These are phyloP conservation scores for Blastocystis sp. DNA, from an alignment of 352 stramenopile species.

Conservation along the genomic window DNA sequence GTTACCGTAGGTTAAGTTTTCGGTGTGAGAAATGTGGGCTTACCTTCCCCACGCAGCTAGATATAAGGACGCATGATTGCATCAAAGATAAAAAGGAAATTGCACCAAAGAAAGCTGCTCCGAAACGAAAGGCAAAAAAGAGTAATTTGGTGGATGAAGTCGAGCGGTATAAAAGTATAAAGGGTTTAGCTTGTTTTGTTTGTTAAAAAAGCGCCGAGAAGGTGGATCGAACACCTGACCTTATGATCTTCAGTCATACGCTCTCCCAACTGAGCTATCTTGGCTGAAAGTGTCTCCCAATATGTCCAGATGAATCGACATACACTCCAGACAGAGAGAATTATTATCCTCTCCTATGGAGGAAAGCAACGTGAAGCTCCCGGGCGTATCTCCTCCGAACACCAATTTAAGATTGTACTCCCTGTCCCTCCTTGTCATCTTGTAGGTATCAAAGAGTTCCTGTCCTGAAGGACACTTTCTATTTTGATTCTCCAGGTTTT, in stretches of 20 bases:
- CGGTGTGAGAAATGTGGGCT: background rate
- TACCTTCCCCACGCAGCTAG: background rate
- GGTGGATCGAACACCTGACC: slow-evolving; percentile 52
- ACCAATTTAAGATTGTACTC: too few relatives aligned
- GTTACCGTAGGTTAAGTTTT: background rate
- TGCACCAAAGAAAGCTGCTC: background rate
- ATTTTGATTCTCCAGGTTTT: background rate
- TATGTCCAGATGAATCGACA: too few relatives aligned
- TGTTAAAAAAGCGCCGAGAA: slow-evolving; percentile 50
- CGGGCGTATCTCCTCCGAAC: too few relatives aligned
- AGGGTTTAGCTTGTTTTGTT: background rate
- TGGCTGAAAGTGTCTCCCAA: background rate
- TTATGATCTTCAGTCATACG: slow-evolving; percentile 58
- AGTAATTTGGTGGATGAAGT: background rate
- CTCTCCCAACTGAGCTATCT: slow-evolving; percentile 55
- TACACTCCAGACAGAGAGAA: too few relatives aligned
- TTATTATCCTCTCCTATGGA: too few relatives aligned
- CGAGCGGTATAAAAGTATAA: background rate
- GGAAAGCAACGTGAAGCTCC: too few relatives aligned
- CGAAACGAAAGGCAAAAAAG: background rate
- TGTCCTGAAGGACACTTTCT: background rate
- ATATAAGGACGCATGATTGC: background rate
- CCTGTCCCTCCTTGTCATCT: too few relatives aligned
- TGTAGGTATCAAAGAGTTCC: background rate
- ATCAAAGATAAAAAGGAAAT: background rate